Conservation (phyloP, 352 stramenopile genomes). For the Phytopythium helicoides region DNA sequence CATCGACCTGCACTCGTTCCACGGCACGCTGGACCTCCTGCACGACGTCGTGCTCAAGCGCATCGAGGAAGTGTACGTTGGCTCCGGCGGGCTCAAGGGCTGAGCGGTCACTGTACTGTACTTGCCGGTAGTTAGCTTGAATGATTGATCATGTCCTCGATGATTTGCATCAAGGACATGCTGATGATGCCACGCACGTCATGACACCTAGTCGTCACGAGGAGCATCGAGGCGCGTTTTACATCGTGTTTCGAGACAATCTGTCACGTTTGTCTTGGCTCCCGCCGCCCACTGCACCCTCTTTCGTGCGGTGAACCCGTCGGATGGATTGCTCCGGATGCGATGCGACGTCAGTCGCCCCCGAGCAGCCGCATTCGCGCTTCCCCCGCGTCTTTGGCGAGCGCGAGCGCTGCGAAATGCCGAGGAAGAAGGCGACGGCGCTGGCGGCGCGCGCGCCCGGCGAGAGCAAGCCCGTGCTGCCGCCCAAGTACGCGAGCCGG, state of each 20-base stretch:
- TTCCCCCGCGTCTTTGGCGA: background rate
- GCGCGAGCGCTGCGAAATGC: background rate
- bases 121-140: too few species aligned
- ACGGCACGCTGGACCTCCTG: slow-evolving; percentile 81
- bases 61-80: slow-evolving; percentile 77
- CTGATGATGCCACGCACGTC: too few species aligned
- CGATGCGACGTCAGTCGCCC: background rate
- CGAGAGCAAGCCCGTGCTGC: slow-evolving; percentile 40
- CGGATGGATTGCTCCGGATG: background rate
- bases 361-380: background rate
- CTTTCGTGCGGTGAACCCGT: background rate
- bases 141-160: too few species aligned
- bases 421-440: background rate
- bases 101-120: background rate
- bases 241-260: too few species aligned
- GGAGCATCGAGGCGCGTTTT: too few species aligned
- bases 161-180: too few species aligned
- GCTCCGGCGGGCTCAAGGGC: slow-evolving; percentile 7
- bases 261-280: too few species aligned
- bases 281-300: background rate
- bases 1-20: slow-evolving; percentile 85
- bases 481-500: slow-evolving; percentile 58
- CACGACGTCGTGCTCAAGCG: slow-evolving; percentile 85
- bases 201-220: too few species aligned
- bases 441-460: slow-evolving; percentile 2